A percentile compares a stretch with the other conserved stretches of the same genome.
These are phyloP conservation scores for Schwanniomyces polymorphus DNA, from an alignment of 805 yeast genomes.

Conservation along the genomic window DNA sequence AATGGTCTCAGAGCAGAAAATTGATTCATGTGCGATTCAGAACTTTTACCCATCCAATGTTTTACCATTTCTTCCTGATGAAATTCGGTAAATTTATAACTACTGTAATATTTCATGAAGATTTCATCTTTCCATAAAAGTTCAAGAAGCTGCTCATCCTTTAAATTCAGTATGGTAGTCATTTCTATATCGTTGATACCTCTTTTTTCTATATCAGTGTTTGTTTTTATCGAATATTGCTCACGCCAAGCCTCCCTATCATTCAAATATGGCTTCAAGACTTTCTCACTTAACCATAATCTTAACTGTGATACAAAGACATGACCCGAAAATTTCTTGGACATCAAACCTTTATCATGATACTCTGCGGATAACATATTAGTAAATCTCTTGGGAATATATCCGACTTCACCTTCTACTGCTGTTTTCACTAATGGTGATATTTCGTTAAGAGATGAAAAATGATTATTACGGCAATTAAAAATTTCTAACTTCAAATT, in stretches of 20 bases:
- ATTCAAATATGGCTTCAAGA: conserved; percentile 12
- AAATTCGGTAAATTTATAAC: conserved; percentile 28
- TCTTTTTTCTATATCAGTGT: neutral
- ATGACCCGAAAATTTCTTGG: conserved; percentile 37
- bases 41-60: conserved; percentile 16
- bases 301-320: conserved; percentile 53
- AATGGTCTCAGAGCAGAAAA: conserved; percentile 5
- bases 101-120: conserved; percentile 26
- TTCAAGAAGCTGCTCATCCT: conserved; percentile 22
- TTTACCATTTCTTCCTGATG: conserved; percentile 31
- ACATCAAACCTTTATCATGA: conserved; percentile 23
- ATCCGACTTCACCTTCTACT: conserved; percentile 35
- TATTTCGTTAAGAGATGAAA: conserved; percentile 26
- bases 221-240: conserved; percentile 7
- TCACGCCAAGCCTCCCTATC: conserved; percentile 25
- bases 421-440: conserved; percentile 29
- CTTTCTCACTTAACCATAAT: conserved; percentile 45
- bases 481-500: conserved; percentile 29
- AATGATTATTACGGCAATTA: conserved; percentile 42
- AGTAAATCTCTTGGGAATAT: conserved; percentile 31
- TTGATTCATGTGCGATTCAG: conserved; percentile 11
- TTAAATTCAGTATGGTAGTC: conserved; percentile 23
- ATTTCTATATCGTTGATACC: conserved; percentile 19
- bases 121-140: conserved; percentile 25
- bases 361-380: conserved; percentile 30